Evolutionary conservation across 2,329 filamentous ascomycete genomes (phyloP), one percentile per base, ranked within the genome.

Genomic region (Orbilia javanica): DNA sequence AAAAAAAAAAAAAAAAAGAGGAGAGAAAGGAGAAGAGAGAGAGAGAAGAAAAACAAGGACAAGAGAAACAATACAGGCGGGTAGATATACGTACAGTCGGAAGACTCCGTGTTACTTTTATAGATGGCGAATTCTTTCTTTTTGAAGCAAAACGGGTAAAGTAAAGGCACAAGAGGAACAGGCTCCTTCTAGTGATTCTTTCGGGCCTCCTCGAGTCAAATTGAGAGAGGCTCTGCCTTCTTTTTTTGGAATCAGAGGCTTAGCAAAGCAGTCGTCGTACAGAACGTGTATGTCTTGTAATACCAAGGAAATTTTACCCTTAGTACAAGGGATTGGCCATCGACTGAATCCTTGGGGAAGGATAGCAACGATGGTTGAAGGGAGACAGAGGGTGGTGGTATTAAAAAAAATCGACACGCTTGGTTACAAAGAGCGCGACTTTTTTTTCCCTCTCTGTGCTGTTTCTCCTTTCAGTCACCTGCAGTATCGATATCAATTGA

Each of bases 61-160:
- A 71, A 31, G 29, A 71, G 53, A 46, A 57, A 62, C 69, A 71
- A 20, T 77, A 77, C 73, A 77, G 66, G 73, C 73, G 73, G 73
- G 73, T 77, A 71, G 60, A 71, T 76, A 77, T 77, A 77, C 73
- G 73, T 77, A 77, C 73, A 77, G 57, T 71, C 66, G 50, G 73
- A 77, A 77, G 44, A 68, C 57, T 66, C 57, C 34, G 68, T 76
- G 55, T 50, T 53, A 42, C 22, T 69, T 65, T 25, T 66, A 55
- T 42, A 22, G 34, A 70, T 55, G 66, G 73, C 66, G 66, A 48
- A 62, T 65, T 48, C 18, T 44, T 25, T 20, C 31, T 18, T 67
- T 77, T 70, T 25, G 65, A 77, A 77, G 73, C 73, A 77, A 77
- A 70, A 36, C 73, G 66, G 66, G 66, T 62, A 66, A 71, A 63